A percentile compares a stretch with the other conserved stretches of the same genome.
Evolutionary conservation across 2,329 filamentous ascomycete species (phyloP).

Genomic region (Thielaviopsis ethacetica): DNA sequence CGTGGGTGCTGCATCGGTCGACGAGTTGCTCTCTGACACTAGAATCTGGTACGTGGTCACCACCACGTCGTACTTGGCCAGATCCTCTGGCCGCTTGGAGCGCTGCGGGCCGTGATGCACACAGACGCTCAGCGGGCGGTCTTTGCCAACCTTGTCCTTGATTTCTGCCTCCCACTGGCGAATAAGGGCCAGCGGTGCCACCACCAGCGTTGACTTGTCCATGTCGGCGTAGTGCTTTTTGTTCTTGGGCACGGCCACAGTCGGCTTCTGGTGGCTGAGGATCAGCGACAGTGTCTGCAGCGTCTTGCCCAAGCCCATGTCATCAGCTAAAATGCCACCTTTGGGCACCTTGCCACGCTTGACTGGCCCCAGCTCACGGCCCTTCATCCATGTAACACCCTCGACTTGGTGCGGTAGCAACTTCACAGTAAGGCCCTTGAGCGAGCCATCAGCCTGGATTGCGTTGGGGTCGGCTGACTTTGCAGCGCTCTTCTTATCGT

Average conservation of each 20-base stretch:
- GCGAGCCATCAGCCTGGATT: conserved; percentile 19
- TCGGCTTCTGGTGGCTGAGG: conserved; percentile 60
- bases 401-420: conserved; percentile 88
- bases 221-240: conserved; percentile 54
- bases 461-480: neutral
- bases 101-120: conserved; percentile 83
- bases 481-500: neutral
- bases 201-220: conserved; percentile 71
- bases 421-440: conserved; percentile 74
- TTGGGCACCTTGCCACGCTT: conserved; percentile 73
- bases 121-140: conserved; percentile 59
- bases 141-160: conserved; percentile 56
- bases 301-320: conserved; percentile 96
- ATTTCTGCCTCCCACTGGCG: conserved; percentile 96
- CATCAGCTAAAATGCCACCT: conserved; percentile 87
- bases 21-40: conserved; percentile 71
- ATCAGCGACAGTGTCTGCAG: conserved; percentile 85
- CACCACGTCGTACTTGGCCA: conserved; percentile 82
- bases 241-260: conserved; percentile 25
- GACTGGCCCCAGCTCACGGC: conserved; percentile 72
- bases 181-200: conserved; percentile 85
- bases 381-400: conserved; percentile 87
- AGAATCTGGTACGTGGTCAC: conserved; percentile 95
- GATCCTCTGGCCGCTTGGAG: conserved; percentile 59
- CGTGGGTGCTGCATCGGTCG: conserved; percentile 38